Evolutionary conservation across 2,329 filamentous ascomycete genomes (phyloP).

Genomic region (Exophiala oligosperma): DNA sequence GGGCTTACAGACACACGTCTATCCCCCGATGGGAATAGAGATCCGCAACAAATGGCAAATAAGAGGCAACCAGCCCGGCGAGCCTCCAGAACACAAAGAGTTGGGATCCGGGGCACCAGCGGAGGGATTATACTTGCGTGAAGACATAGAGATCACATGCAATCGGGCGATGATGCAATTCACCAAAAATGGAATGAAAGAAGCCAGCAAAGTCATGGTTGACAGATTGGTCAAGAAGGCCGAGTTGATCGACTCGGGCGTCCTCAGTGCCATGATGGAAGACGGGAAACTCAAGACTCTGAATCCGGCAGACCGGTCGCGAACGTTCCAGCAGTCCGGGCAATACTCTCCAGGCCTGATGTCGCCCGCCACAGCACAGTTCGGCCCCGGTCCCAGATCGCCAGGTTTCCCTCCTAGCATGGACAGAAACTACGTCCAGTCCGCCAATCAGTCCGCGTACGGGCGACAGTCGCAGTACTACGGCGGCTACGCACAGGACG

Average conservation of each 20-base stretch:
- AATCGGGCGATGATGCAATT: constrained; percentile 74
- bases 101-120: constrained; percentile 65
- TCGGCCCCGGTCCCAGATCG: constrained; percentile 7
- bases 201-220: constrained; percentile 70
- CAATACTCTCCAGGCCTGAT: constrained; percentile 22
- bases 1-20: constrained; percentile 80
- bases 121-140: constrained; percentile 73
- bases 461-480: constrained; percentile 19
- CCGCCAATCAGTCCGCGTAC: constrained; percentile 12
- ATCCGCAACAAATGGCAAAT: constrained; percentile 79
- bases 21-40: constrained; percentile 77
- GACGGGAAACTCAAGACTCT: constrained; percentile 25
- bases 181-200: constrained; percentile 79
- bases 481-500: constrained; percentile 15
- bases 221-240: constrained; percentile 59
- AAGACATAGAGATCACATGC: constrained; percentile 81
- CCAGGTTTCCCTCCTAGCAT: constrained; percentile 1
- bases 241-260: constrained; percentile 39
- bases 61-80: constrained; percentile 69
- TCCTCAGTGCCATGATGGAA: constrained; percentile 29
- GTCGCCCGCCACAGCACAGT: constrained; percentile 9
- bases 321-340: constrained; percentile 14
- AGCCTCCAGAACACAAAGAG: constrained; percentile 65
- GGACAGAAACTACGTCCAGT: background rate
- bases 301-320: constrained; percentile 26